Evolutionary conservation across 768 basidiomycete genomes (phyloP).

Genomic region (Lactarius quietus): DNA sequence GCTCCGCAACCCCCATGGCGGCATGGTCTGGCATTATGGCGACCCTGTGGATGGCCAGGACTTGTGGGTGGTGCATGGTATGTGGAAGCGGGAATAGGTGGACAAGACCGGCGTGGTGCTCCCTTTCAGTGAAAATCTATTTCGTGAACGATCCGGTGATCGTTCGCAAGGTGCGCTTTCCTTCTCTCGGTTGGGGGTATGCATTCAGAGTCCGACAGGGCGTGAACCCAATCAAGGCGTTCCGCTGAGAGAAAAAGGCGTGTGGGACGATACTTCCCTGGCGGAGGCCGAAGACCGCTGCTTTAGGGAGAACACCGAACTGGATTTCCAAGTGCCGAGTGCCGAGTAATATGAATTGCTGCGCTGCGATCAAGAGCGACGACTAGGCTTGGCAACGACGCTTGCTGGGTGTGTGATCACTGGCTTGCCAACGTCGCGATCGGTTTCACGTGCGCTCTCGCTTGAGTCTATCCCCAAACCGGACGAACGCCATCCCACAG

Average conservation of each 20-base stretch:
- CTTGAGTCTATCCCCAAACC: not conserved
- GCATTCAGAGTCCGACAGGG: constrained; percentile 51
- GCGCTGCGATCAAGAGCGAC: constrained; percentile 58
- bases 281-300: constrained; percentile 62
- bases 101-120: too few species aligned
- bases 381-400: constrained; percentile 78
- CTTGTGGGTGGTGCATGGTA: too few species aligned
- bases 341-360: constrained; percentile 88
- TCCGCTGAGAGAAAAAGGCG: constrained; percentile 86
- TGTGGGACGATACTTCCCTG: constrained; percentile 80
- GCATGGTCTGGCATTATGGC: too few species aligned
- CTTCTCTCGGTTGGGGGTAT: constrained; percentile 24
- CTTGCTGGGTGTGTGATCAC: constrained; percentile 93
- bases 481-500: constrained; percentile 47
- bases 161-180: too few species aligned
- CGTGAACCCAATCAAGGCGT: constrained; percentile 74
- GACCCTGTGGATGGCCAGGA: too few species aligned
- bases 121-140: too few species aligned
- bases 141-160: too few species aligned
- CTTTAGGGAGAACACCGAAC: constrained; percentile 79
- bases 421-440: constrained; percentile 71
- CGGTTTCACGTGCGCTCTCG: constrained; percentile 75
- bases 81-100: too few species aligned
- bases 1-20: too few species aligned
- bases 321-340: constrained; percentile 93